Conservation (phyloP, 768 basidiomycete genomes). For the Lactarius trivialis region DNA sequence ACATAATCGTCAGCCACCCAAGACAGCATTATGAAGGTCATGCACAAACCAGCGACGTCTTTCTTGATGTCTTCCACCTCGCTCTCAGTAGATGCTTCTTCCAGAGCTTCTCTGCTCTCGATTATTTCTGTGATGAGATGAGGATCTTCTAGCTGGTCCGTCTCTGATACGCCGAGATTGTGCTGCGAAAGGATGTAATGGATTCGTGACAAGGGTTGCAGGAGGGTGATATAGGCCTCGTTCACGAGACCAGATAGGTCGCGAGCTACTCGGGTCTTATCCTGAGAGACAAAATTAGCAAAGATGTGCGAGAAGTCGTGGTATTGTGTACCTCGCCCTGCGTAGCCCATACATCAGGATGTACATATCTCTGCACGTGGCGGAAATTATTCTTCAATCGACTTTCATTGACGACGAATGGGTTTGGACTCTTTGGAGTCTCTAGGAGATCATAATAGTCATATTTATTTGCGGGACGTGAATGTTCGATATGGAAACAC, state of each 20-base stretch:
- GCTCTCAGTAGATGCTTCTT: constrained; percentile 46
- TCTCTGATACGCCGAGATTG: constrained; percentile 53
- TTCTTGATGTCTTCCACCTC: constrained; percentile 46
- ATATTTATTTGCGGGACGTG: constrained; percentile 47
- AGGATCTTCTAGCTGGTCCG: constrained; percentile 65
- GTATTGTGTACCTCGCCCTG: constrained; percentile 44
- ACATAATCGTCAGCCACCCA: constrained; percentile 1
- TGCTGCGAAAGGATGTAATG: constrained; percentile 73
- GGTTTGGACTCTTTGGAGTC: constrained; percentile 54
- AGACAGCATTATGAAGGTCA: not conserved
- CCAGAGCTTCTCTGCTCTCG: constrained; percentile 71
- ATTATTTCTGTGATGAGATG: constrained; percentile 71
- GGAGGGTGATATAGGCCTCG: constrained; percentile 70
- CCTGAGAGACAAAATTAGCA: constrained; percentile 31
- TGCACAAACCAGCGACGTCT: constrained; percentile 48
- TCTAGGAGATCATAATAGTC: constrained; percentile 67
- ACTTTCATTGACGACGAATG: constrained; percentile 59
- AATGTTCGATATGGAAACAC: constrained; percentile 61
- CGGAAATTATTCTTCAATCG: constrained; percentile 62
- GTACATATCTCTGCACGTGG: constrained; percentile 65
- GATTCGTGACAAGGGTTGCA: constrained; percentile 65
- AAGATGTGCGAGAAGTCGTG: not conserved
- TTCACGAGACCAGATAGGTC: constrained; percentile 71
- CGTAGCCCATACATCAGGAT: constrained; percentile 82
- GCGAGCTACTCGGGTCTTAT: constrained; percentile 53